phyloP scores from a whole-genome alignment of 805 yeast species.

The Wickerhamomyces bisporus region DNA sequence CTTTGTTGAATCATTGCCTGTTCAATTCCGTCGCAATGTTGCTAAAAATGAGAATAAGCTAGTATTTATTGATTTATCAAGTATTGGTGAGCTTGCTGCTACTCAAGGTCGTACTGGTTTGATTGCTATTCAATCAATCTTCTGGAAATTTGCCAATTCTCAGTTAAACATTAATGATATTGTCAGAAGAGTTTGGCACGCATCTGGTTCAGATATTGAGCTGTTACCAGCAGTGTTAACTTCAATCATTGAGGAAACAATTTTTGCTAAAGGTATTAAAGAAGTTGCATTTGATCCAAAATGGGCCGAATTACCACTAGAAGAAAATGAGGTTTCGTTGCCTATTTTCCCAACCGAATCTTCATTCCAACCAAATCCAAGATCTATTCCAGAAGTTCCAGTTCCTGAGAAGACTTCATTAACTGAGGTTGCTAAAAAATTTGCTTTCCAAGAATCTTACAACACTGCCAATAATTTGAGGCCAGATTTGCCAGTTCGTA shows the following conservation, averaged over 20 bases:
- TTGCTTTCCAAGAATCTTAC: slow-evolving; percentile 81
- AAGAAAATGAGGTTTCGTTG: slow-evolving; percentile 34
- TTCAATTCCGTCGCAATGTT: slow-evolving; percentile 44
- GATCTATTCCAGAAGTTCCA: slow-evolving; percentile 35
- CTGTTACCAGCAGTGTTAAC: slow-evolving; percentile 67
- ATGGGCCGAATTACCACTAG: slow-evolving; percentile 22
- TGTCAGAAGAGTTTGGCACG: slow-evolving; percentile 72
- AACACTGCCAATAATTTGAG: slow-evolving; percentile 54
- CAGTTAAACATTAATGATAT: slow-evolving; percentile 52
- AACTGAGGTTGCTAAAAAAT: slow-evolving; percentile 56
- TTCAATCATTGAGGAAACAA: slow-evolving; percentile 51
- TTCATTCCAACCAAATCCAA: slow-evolving; percentile 60
- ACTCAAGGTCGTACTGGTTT: slow-evolving; percentile 71
- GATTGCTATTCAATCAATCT: slow-evolving; percentile 72
- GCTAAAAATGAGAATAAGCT: slow-evolving; percentile 50
- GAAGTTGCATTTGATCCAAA: slow-evolving; percentile 27
- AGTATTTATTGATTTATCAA: slow-evolving; percentile 54
- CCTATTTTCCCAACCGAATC: slow-evolving; percentile 58
- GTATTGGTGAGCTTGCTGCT: slow-evolving; percentile 61
- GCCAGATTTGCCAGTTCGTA: slow-evolving; percentile 85
- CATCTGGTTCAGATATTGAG: slow-evolving; percentile 80
- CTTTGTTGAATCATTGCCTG: slow-evolving; percentile 52
- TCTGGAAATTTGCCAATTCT: slow-evolving; percentile 71
- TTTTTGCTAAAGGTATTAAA: slow-evolving; percentile 40
- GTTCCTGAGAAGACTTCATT: slow-evolving; percentile 37